These are phyloP conservation scores for Corynascus novoguineensis DNA, from an alignment of 495 filamentous ascomycete genomes.

Conservation along the genomic window DNA sequence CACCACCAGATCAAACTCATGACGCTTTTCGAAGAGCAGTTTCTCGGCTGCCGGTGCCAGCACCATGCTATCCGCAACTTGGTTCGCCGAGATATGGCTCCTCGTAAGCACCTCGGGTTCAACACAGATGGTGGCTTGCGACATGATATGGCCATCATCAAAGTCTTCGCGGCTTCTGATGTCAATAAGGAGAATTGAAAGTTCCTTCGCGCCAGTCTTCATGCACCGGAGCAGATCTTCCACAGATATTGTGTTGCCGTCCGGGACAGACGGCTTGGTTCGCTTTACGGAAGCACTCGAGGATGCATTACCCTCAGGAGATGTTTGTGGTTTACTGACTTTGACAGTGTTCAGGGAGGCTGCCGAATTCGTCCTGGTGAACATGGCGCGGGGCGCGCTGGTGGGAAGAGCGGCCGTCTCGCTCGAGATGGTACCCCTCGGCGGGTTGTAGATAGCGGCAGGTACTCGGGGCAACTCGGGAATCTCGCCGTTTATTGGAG, in stretches of 20 bases:
- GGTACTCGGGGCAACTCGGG: constrained; percentile 66
- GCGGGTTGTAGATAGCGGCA: constrained; percentile 80
- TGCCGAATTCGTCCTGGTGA: constrained; percentile 44
- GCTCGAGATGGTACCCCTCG: constrained; percentile 50
- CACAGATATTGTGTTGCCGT: constrained; percentile 58
- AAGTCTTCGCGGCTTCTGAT: constrained; percentile 76
- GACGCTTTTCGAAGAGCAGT: constrained; percentile 63
- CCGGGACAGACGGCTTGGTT: constrained; percentile 43
- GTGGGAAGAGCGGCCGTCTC: constrained; percentile 47
- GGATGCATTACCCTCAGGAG: constrained; percentile 31
- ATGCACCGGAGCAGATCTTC: constrained; percentile 62
- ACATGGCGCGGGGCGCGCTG: constrained; percentile 44
- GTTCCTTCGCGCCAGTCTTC: constrained; percentile 37
- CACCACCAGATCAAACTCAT: constrained; percentile 79
- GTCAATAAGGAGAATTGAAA: constrained; percentile 75
- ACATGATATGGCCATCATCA: constrained; percentile 81
- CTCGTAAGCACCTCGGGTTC: constrained; percentile 72
- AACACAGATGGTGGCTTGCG: constrained; percentile 76
- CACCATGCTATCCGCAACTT: constrained; percentile 76
- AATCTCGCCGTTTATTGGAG: constrained; percentile 42
- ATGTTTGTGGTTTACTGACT: constrained; percentile 10
- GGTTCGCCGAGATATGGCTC: constrained; percentile 74
- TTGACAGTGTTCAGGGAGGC: constrained; percentile 27
- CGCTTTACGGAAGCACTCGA: constrained; percentile 18
- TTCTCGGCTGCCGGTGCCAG: constrained; percentile 71